Conservation (phyloP, 2,329 filamentous ascomycete species). For the Nigrospora sphaerica region DNA sequence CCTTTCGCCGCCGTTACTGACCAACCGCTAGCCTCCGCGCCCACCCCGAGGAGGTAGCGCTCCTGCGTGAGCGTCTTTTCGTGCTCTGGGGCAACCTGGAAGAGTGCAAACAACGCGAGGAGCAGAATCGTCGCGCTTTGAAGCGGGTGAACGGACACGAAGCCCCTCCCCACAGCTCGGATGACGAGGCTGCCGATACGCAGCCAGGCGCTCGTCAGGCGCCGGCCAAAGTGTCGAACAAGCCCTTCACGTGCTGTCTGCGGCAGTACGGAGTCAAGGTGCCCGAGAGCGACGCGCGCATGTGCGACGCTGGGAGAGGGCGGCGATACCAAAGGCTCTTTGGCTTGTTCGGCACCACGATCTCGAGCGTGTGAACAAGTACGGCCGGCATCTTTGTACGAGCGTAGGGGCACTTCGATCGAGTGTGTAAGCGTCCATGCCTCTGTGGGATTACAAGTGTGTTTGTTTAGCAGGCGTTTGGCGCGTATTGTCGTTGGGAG, state of each 20-base stretch:
- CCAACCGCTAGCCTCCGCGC: slow-evolving; percentile 41
- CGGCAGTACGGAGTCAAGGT: slow-evolving; percentile 60
- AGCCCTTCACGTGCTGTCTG: slow-evolving; percentile 64
- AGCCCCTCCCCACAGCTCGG: slow-evolving; percentile 30
- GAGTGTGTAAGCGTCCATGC: too few species aligned
- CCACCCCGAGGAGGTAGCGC: slow-evolving; percentile 37
- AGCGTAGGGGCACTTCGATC: too few species aligned
- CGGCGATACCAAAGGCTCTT: slow-evolving; percentile 56
- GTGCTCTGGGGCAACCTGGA: slow-evolving; percentile 81
- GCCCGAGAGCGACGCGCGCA: slow-evolving; percentile 27
- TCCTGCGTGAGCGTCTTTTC: slow-evolving; percentile 64
- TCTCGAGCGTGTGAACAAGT: slow-evolving; percentile 19
- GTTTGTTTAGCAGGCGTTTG: too few species aligned
- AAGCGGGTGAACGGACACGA: slow-evolving; percentile 16
- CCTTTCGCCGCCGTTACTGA: background rate
- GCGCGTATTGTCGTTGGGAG: too few species aligned
- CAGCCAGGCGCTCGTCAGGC: slow-evolving; percentile 4
- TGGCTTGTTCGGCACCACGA: slow-evolving; percentile 57
- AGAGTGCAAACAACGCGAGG: slow-evolving; percentile 49
- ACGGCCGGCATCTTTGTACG: too few species aligned
- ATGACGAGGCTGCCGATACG: slow-evolving; percentile 6
- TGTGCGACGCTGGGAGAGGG: slow-evolving; percentile 36
- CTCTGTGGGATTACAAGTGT: too few species aligned
- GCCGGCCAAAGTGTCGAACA: slow-evolving; percentile 35
- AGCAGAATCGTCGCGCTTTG: slow-evolving; percentile 14